Base-by-base conservation (phyloP, 257 asterid genomes). In the Gynochthodes officinalis region DNA sequence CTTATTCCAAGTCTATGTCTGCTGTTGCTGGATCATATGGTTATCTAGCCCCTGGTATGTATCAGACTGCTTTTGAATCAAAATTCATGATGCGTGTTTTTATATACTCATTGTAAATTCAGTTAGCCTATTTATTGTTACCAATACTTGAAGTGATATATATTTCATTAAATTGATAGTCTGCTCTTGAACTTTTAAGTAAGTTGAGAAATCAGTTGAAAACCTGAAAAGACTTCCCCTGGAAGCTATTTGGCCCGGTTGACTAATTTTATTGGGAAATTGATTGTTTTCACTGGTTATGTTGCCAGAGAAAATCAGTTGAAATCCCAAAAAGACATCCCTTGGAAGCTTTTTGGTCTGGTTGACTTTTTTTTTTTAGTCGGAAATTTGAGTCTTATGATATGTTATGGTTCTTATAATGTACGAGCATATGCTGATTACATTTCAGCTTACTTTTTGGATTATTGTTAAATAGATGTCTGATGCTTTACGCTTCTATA, bases 1-100 rank as follows among this genome's bases (percentile, higher is more conserved):
- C 98, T 42, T 94, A 88, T 37, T 88, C 97, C 0, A 93, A 90
- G 86, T 89, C 98, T 0, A 85, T 93, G 89, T 93, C 98, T 58
- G 98, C 98, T 0, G 98, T 93, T 69, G 98, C 98, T 30, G 98
- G 98, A 44, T 93, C 98, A 4, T 93, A 93, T 68, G 98, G 98
- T 43, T 93, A 93, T 83, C 90, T 93, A 49, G 98, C 98, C 77
- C 98, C 98, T 18, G 98, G 98, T 90, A 62, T 79, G 93, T 68
- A 32, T 60, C 54, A 59, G 49, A 57, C 58, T 53, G 27, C 77
- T 28, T 19, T 63, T 54, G 14, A 3, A 42, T 18, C 28, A 39
- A 16, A 35, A 13, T 67, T 21, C 46, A 28, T 16, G 6, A 12
- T 30, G 27, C 50, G 28, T 28, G 7, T 21, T 32, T 39, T 28